Conservation (phyloP, 2,329 filamentous ascomycete genomes). For the Paracorniculantispora psalliotae region DNA sequence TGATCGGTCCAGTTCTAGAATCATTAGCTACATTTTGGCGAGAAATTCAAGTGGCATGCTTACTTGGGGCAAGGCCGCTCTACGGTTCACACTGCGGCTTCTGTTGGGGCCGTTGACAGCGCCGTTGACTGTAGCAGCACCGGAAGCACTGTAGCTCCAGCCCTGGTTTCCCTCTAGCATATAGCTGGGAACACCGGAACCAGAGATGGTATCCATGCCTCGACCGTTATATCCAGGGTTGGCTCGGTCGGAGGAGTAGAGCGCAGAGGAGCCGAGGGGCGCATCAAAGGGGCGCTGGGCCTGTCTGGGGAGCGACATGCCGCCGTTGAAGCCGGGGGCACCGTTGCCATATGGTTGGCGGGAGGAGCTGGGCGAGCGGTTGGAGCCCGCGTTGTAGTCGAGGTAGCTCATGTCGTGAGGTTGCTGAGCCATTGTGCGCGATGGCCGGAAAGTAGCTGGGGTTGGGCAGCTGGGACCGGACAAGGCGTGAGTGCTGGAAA, state of each 20-base stretch:
- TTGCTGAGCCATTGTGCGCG: conserved; percentile 39
- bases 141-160: conserved; percentile 70
- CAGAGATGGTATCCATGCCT: conserved; percentile 46
- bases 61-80: conserved; percentile 68
- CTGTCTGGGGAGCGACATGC: conserved; percentile 39
- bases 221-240: conserved; percentile 55
- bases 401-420: conserved; percentile 63
- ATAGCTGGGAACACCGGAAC: conserved; percentile 40
- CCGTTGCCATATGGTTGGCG: conserved; percentile 49
- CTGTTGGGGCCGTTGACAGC: conserved; percentile 61
- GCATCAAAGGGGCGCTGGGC: conserved; percentile 75
- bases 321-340: conserved; percentile 45
- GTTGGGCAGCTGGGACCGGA: background rate
- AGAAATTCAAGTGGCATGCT: conserved; percentile 27
- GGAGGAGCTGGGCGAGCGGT: conserved; percentile 65
- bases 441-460: background rate
- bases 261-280: conserved; percentile 55
- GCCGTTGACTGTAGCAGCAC: conserved; percentile 58
- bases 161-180: conserved; percentile 67
- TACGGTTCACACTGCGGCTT: conserved; percentile 49
- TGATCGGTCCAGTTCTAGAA: conserved; percentile 49
- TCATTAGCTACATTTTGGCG: conserved; percentile 3
- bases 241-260: conserved; percentile 68
- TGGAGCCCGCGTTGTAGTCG: conserved; percentile 56
- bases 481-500: background rate